Base-by-base conservation (phyloP, 108 stramenopile genomes). In the Licmophora abbreviata region DNA sequence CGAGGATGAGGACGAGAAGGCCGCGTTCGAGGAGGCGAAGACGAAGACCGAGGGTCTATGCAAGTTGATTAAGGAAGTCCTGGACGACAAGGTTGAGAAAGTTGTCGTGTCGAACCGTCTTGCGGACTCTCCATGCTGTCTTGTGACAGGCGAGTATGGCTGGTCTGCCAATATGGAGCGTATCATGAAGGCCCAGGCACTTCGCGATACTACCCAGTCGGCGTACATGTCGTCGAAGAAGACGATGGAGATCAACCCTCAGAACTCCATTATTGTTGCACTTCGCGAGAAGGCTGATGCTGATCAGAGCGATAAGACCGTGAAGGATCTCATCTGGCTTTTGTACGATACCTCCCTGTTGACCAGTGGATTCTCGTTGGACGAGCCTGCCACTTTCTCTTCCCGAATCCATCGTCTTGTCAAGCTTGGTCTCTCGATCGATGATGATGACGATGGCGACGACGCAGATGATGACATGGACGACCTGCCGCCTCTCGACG, bases 161-260 rank as follows among this genome's bases (percentile, higher is more conserved):
- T 99, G 99, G 99, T 88, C 94, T 48, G 99, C 99, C 59, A 98
- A 98, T 83, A 99, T 99, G 99, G 99, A 99, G 78, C 95, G 97
- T 64, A 98, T 99, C 77, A 99, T 99, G 99, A 99, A 99, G 79
- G 99, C 99, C 7, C 99, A 99, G 81, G 97, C 99, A 27, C 94
- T 99, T 33, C 95, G 99, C 53, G 99, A 99, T 77, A 76, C 93
- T 20, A 79, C 92, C 58, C 94, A 96, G 56, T 89, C 88, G 29
- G 83, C 95, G 25, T 99, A 99, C 95, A 99, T 99, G 99, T 76
- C 80, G 41, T 95, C 94, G 50, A 98, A 96, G 95, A 99, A 99
- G 94, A 99, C 97, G 50, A 92, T 99, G 92, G 99, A 99, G 76
- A 81, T 99, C 90, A 99, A 99, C 90, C 99, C 97, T 15, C 76